Percentiles rank a stretch among this genome's conserved stretches.
Evolutionary conservation across 2,329 filamentous ascomycete species (phyloP).

Genomic region (Dothiorella sarmentorum): DNA sequence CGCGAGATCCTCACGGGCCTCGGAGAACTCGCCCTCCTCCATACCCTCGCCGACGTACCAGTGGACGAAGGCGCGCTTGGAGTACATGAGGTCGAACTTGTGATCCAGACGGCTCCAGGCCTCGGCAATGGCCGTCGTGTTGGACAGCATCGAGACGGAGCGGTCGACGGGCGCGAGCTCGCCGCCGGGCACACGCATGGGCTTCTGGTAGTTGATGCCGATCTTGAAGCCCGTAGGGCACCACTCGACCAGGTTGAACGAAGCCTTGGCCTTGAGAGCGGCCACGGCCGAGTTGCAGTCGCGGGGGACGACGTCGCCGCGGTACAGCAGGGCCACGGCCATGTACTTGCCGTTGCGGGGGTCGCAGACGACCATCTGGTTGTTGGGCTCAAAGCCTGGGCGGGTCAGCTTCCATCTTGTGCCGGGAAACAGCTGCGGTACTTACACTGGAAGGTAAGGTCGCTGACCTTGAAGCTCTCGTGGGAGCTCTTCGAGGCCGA

Average conservation of each 20-base stretch:
- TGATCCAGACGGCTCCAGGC: conserved; percentile 93
- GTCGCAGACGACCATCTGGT: conserved; percentile 99
- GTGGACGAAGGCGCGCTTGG: conserved; percentile 99
- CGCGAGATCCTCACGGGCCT: conserved; percentile 97
- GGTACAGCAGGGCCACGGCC: conserved; percentile 97
- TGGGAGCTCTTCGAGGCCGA: conserved; percentile 93
- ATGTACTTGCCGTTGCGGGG: conserved; percentile 99
- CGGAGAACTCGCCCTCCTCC: conserved; percentile 99
- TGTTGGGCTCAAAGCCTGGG: conserved; percentile 99
- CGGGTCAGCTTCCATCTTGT: conserved; percentile 66
- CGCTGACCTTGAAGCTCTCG: conserved; percentile 86
- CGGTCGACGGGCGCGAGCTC: conserved; percentile 97
- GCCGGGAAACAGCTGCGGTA: conserved; percentile 18
- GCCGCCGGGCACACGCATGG: conserved; percentile 91
- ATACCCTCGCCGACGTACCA: conserved; percentile 99
- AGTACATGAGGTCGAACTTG: conserved; percentile 99
- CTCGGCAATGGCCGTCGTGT: conserved; percentile 98
- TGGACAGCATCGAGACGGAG: conserved; percentile 98
- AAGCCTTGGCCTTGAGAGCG: conserved; percentile 97
- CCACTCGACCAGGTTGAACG: conserved; percentile 99
- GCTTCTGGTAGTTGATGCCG: conserved; percentile 99
- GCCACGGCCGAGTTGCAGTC: conserved; percentile 90
- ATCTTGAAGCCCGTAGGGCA: conserved; percentile 99
- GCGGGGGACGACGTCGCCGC: conserved; percentile 95
- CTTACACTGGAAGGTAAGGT: conserved; percentile 71